These are phyloP conservation scores for Adansonia grandidieri DNA, from an alignment of 441 rosid species.

Conservation along the genomic window DNA sequence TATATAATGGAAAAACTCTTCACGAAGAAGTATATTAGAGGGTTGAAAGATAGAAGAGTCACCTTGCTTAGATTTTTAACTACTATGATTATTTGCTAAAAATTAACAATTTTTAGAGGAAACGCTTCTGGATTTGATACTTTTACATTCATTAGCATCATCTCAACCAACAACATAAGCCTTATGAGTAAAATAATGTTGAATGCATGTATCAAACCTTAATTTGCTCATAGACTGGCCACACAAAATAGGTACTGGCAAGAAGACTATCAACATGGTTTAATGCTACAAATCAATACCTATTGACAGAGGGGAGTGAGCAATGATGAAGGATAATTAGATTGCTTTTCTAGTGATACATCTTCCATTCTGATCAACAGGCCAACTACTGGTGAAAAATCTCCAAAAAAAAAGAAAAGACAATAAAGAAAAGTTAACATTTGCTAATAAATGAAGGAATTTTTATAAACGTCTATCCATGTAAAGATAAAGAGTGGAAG, in stretches of 20 bases:
- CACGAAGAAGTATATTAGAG: conserved; percentile 13
- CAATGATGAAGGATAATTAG: conserved; percentile 80
- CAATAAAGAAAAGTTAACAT: neutral
- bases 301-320: conserved; percentile 87
- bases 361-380: conserved; percentile 88
- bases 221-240: neutral
- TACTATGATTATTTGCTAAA: conserved; percentile 80
- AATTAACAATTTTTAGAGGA: conserved; percentile 53
- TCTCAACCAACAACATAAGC: conserved; percentile 61
- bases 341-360: conserved; percentile 77
- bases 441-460: neutral
- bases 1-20: neutral
- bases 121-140: conserved; percentile 53
- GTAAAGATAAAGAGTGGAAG: neutral
- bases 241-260: neutral
- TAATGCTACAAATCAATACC: conserved; percentile 46
- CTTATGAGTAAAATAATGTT: conserved; percentile 17
- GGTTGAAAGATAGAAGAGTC: conserved; percentile 27
- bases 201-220: conserved; percentile 15
- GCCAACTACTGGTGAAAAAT: conserved; percentile 72
- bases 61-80: conserved; percentile 97
- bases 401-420: neutral
- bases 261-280: conserved; percentile 11
- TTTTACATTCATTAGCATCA: conserved; percentile 58
- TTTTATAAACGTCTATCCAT: neutral